A percentile compares a stretch with the other conserved stretches of the same genome.
These are phyloP conservation scores for Yamagishiella unicocca DNA, from an alignment of 139 green algal species.

Conservation along the genomic window DNA sequence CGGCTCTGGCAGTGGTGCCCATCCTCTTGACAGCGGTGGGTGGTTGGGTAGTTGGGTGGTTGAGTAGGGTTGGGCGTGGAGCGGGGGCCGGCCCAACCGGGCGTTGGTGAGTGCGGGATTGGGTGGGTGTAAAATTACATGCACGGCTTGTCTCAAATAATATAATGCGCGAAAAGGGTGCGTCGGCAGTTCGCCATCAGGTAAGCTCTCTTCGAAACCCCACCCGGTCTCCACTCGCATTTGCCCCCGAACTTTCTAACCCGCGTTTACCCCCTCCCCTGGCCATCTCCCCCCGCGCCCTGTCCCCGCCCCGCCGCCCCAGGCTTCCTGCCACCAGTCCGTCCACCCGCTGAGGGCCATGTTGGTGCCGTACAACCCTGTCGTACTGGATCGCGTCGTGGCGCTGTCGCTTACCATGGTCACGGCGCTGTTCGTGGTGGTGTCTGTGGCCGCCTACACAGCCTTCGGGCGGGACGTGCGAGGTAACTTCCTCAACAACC, in stretches of 20 bases:
- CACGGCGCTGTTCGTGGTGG: slow-evolving; percentile 42
- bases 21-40: slow-evolving; percentile 50
- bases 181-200: no score
- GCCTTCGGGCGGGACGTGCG: slow-evolving; percentile 46
- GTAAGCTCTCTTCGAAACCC: no score
- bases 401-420: slow-evolving; percentile 34
- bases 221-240: no score
- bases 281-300: no score
- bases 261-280: no score
- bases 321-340: slow-evolving; percentile 39
- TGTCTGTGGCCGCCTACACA: slow-evolving; percentile 32
- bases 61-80: no score
- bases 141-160: no score
- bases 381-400: slow-evolving; percentile 16
- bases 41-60: background rate
- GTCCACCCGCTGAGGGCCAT: slow-evolving; percentile 31
- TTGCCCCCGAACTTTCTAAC: no score
- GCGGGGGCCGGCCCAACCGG: no score
- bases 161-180: no score
- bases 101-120: no score
- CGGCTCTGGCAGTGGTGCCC: slow-evolving; percentile 49
- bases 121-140: no score
- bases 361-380: slow-evolving; percentile 25
- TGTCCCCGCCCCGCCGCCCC: background rate
- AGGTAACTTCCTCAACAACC: slow-evolving; percentile 57